Base-by-base conservation (phyloP, 768 basidiomycete genomes). In the Naganishia onofrii region DNA sequence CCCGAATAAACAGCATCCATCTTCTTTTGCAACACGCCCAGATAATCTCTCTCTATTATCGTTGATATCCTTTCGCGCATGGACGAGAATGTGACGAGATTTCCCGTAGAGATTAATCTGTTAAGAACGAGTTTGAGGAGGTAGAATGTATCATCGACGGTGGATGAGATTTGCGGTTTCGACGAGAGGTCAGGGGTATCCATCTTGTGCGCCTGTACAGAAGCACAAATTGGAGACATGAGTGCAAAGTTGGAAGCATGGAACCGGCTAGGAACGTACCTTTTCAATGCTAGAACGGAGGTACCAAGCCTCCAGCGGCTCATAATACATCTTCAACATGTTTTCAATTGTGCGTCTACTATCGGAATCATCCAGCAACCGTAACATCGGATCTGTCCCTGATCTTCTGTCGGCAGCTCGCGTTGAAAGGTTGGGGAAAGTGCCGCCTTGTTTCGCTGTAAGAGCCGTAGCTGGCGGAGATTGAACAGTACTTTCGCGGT, bases 271-370 rank as follows among this genome's bases (percentile, higher is more conserved):
- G 6, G 3, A 10, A 28, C 82, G 26, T 70, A 90, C 94, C 85
- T 94, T 96, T 77, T 95, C 92, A 57, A 96, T 88, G 71, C 88
- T 89, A 21, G 86, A 87, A 17, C 90, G 87, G 12, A 88, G 86
- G 81, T 95, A 98, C 94, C 94, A 98, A 4, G 89, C 81, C 77
- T 99, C 96, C 68, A 98, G 83, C 3, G 94, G 93, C 36, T 88
- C 84, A 76, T 97, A 98, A 75, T 91, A 95, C 12, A 85, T 85
- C 10, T 79, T 81, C 13, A 93, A 84, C 34, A 94, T 81, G 58
- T 86, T 84, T 46, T 89, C 86, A 68, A 97, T 89, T 19, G 87
- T 74, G 46, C 73, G 67, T 52, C 78, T 78, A 71, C 81, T 82
- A 4, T 76, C 78, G 15, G 81, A 82, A n/a, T 76, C 68, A 28